Evolutionary conservation across 768 basidiomycete species (phyloP), one percentile per base, ranked within the genome.

Genomic region (Tricholoma sp.): DNA sequence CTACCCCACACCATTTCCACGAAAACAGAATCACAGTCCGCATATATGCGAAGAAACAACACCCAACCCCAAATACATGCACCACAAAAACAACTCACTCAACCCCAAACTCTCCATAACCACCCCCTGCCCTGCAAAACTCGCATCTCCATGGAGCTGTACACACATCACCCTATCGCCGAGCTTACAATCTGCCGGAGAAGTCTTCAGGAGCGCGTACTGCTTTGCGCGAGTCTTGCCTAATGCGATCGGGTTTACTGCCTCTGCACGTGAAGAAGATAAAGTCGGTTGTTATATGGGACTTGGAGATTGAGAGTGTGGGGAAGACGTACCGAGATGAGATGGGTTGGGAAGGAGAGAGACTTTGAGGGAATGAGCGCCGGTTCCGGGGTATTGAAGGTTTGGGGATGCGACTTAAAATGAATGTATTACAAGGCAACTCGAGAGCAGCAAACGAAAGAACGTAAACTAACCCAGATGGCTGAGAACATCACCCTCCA

Each of bases 161-260:
- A 96, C 86, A 60, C 88, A 93, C 83, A 96, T 86, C 2, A 87
- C 94, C 64, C 79, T 81, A 67, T 86, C 84, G 1, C 90, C 82
- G 2, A 83, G 69, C 55, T 76, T 71, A 61, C 82, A 83, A 51
- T 81, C 76, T 2, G 71, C 72, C 4, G 82, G 79, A 16, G 79
- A 86, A 6, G 75, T 81, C 70, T 83, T 89, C 45, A 95, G 76
- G 1, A 96, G 77, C 0, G 89, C 79, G 62, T 86, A 92, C 67
- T 97, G 94, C 66, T 96, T 94, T 1, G 91, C 92, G 14, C 94
- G 87, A 4, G 91, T 89, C 67, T 94, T 92, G 4, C 94, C 94
- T 0, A 94, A 71, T 0, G 90, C 94, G 22, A 96, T 85, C 0
- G 94, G 89, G 65, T 89, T 91, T 56, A 91, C 84, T 0, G 94